Percentiles rank a stretch among this genome's conserved stretches.
Evolutionary conservation across 768 basidiomycete species (phyloP).

Genomic region (Amanita fuliginea): DNA sequence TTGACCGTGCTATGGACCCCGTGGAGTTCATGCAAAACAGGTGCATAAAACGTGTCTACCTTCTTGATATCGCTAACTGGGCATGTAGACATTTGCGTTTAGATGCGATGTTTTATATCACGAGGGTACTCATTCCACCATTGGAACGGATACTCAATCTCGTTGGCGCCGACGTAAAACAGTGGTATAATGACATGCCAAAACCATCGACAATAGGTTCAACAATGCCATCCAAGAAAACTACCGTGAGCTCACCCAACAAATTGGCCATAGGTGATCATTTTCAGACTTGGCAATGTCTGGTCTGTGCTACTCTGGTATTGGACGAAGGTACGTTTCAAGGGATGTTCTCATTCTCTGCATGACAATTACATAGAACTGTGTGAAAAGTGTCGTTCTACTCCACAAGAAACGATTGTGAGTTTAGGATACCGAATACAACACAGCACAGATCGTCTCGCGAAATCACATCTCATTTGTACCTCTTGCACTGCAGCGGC

Average conservation of each 20-base stretch:
- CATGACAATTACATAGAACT: slow-evolving; percentile 29
- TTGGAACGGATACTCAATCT: slow-evolving; percentile 87
- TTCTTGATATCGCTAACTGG: background rate
- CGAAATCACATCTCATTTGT: slow-evolving; percentile 60
- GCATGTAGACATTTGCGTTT: slow-evolving; percentile 49
- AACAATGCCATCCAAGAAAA: slow-evolving; percentile 2
- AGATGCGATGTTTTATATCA: slow-evolving; percentile 88
- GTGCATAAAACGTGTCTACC: slow-evolving; percentile 23
- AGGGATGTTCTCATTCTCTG: background rate
- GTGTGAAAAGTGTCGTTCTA: slow-evolving; percentile 49
- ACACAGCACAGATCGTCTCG: slow-evolving; percentile 41
- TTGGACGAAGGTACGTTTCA: slow-evolving; percentile 9
- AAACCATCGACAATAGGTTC: slow-evolving; percentile 30
- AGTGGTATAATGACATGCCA: slow-evolving; percentile 88
- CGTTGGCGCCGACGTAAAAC: slow-evolving; percentile 74
- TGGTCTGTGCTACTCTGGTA: slow-evolving; percentile 52
- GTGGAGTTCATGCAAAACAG: slow-evolving; percentile 53
- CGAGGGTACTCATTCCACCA: slow-evolving; percentile 77
- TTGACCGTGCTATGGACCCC: slow-evolving; percentile 69
- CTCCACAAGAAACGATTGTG: slow-evolving; percentile 44
- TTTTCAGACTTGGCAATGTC: slow-evolving; percentile 59
- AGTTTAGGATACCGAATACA: slow-evolving; percentile 44
- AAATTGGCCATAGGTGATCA: slow-evolving; percentile 60
- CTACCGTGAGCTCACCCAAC: slow-evolving; percentile 18
- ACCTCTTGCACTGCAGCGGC: slow-evolving; percentile 52